phyloP scores from a whole-genome alignment of 441 rosid genomes.

The Euphorbia schlechtendalii region DNA sequence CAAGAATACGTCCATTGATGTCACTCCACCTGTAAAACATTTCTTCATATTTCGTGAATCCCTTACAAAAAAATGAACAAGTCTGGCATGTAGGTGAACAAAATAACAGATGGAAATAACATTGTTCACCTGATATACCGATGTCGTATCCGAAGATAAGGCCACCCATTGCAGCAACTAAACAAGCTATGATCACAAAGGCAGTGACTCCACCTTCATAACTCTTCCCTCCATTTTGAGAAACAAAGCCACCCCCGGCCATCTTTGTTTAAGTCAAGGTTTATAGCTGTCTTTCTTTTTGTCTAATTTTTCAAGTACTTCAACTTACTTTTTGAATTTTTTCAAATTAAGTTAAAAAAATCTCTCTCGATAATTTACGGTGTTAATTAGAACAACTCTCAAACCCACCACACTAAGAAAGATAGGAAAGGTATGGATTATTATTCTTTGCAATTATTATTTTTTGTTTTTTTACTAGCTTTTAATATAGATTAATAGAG shows the following conservation, averaged over 20 bases:
- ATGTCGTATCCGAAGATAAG: constrained; percentile 42
- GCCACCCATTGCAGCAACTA: constrained; percentile 38
- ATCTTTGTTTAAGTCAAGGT: constrained; percentile 22
- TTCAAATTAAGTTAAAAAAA: neutral
- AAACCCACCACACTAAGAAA: neutral
- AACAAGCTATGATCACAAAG: constrained; percentile 29
- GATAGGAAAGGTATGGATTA: neutral
- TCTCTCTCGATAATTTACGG: too few species aligned
- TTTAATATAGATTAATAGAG: neutral
- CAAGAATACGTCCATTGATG: constrained; percentile 54
- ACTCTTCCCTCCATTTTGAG: constrained; percentile 20
- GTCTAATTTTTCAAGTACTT: neutral
- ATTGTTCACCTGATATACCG: constrained; percentile 31
- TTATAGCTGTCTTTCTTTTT: too few species aligned
- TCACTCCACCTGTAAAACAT: constrained; percentile 42
- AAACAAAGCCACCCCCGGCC: constrained; percentile 46
- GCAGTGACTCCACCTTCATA: constrained; percentile 47
- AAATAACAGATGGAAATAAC: neutral
- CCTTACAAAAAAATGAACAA: neutral
- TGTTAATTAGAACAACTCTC: neutral
- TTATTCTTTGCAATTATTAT: neutral
- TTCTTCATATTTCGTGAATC: neutral
- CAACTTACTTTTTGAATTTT: neutral
- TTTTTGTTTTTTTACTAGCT: neutral
- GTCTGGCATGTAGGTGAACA: too few species aligned